These are phyloP conservation scores for Candida railenensis DNA, from an alignment of 805 yeast species.

Conservation along the genomic window DNA sequence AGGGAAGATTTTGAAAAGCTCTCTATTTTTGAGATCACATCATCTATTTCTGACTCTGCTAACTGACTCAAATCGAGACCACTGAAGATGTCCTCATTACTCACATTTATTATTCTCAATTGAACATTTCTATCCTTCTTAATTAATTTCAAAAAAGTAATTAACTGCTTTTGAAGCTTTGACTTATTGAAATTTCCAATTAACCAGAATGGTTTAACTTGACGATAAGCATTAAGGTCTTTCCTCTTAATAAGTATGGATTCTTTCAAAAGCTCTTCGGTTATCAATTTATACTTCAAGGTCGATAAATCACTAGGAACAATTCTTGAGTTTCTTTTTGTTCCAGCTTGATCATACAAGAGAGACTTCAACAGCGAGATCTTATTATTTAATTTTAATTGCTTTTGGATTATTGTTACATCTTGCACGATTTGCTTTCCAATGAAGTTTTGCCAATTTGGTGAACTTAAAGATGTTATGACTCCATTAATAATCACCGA, in stretches of 20 bases:
- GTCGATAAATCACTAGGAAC: constrained; percentile 33
- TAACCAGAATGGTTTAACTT: constrained; percentile 50
- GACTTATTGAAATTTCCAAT: constrained; percentile 54
- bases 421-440: constrained; percentile 58
- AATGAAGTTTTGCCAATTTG: constrained; percentile 55
- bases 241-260: constrained; percentile 20
- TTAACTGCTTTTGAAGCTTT: constrained; percentile 43
- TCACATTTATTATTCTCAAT: constrained; percentile 32
- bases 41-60: not conserved
- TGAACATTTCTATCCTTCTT: constrained; percentile 28
- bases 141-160: constrained; percentile 28
- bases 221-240: constrained; percentile 8
- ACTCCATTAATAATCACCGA: constrained; percentile 73
- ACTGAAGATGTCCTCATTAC: not conserved
- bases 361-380: constrained; percentile 33
- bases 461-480: constrained; percentile 46
- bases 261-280: constrained; percentile 20
- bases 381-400: constrained; percentile 13
- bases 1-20: not conserved
- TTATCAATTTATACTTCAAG: constrained; percentile 30
- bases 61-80: not conserved
- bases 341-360: constrained; percentile 42
- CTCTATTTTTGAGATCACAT: not conserved
- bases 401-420: constrained; percentile 29
- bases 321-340: constrained; percentile 44